Base-by-base conservation (phyloP, 495 filamentous ascomycete species). In the Pseudotulostoma volvatum region DNA sequence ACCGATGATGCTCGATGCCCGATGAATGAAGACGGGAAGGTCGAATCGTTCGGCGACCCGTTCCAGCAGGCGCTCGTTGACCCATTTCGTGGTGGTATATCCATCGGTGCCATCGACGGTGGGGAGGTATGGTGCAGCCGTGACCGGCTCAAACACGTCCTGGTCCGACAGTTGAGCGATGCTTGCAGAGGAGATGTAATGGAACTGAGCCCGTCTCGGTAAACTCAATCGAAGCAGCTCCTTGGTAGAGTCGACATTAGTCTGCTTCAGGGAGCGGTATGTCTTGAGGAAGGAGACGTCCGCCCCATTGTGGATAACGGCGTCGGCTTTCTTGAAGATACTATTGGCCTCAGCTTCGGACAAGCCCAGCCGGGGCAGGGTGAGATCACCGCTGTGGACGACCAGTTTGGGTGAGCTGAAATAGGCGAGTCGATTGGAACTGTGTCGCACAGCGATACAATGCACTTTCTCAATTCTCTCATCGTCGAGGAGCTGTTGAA, bases 61-160 rank as follows among this genome's bases (percentile, higher is more conserved):
- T 46, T 74, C 69, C 0, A 77, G 51, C 17, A 59, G 47, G 4
- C 36, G 39, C 49, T 77, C 73, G 38, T 64, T 61, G 1, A 62
- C 72, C 72, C 73, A 77, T 20, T 71, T 71, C 2, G 55, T 49
- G 0, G 68, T 56, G 0, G 47, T 45, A 39, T 74, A 77, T 1
- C 71, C 71, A 34, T 66, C 47, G 1, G 44, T 38, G 13, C 49
- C 50, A 13, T 53, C 53, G 19, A 33, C 8, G 18, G 40, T 20
- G 16, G 47, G 28, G 16, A 9, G 17, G n/a, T 17, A 11, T 7
- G 36, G 19, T 3, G 21, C 25, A 4, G 31, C 41, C 32, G 43
- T 21, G 19, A 31, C 30, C 18, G 42, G 18, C 8, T 36, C 18
- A n/a, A 48, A 41, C 13, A 20, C 2, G 0, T 20, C 17, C 5